Conservation (phyloP, 176 grass and related monocot genomes). For the Cenchrus purpureus region DNA sequence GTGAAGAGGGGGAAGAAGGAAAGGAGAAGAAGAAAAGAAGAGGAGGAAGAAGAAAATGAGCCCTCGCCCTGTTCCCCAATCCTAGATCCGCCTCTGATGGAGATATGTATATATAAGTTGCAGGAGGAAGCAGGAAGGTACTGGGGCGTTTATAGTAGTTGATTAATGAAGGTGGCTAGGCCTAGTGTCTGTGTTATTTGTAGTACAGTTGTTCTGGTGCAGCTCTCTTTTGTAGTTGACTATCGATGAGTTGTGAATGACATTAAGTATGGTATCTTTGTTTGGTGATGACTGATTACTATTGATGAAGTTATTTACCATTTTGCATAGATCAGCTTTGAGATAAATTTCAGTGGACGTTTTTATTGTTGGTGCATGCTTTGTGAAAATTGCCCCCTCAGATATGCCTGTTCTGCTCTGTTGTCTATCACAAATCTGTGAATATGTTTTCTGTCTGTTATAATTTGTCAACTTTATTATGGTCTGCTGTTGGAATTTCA, state of each 20-base stretch:
- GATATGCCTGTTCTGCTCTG: not conserved
- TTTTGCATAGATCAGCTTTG: not conserved
- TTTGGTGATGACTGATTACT: not conserved
- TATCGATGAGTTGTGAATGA: not conserved
- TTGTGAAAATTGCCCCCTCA: not conserved
- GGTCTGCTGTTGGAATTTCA: not conserved
- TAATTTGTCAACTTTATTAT: not conserved
- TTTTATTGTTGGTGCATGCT: not conserved
- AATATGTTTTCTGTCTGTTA: not conserved
- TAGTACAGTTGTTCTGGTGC: not conserved
- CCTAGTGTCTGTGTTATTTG: not conserved
- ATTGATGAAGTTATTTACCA: not conserved
- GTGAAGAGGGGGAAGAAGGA: too few species aligned
- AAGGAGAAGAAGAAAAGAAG: too few species aligned
- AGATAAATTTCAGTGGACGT: not conserved
- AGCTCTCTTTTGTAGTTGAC: not conserved
- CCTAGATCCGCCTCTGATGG: not conserved
- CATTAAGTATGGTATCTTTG: not conserved
- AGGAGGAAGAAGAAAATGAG: too few species aligned
- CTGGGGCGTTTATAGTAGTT: not conserved
- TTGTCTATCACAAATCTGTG: not conserved
- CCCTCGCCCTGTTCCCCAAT: too few species aligned
- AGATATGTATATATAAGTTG: conserved; percentile 48
- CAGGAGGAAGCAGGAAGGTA: conserved; percentile 5
- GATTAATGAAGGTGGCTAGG: not conserved